Percentiles rank a stretch among this genome's conserved stretches.
Conservation (phyloP, 305 asterid genomes). For the Ilex paraguariensis region DNA sequence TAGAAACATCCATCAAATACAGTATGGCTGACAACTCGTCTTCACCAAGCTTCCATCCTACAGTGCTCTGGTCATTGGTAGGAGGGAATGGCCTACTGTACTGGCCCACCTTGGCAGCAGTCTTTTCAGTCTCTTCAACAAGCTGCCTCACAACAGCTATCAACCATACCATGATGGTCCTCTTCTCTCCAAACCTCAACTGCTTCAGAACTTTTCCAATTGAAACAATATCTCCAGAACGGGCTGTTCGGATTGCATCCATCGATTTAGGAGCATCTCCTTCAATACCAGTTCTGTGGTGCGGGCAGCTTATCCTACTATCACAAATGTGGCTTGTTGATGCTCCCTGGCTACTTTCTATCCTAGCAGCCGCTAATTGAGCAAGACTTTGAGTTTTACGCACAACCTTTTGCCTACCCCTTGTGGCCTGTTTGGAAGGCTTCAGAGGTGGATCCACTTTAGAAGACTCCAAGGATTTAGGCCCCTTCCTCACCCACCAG, state of each 20-base stretch:
- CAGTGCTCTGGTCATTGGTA: conserved; percentile 61
- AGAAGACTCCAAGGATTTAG: conserved; percentile 55
- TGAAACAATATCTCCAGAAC: conserved; percentile 55
- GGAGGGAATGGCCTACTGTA: conserved; percentile 53
- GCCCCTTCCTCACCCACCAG: conserved; percentile 92
- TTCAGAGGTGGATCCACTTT: conserved; percentile 87
- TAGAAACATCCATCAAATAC: conserved; percentile 81
- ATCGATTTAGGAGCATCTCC: conserved; percentile 48
- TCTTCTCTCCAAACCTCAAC: conserved; percentile 69
- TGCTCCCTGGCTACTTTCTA: conserved; percentile 99
- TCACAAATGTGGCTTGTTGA: conserved; percentile 96
- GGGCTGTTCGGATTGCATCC: conserved; percentile 44
- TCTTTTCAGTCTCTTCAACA: conserved; percentile 76
- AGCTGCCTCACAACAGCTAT: conserved; percentile 63
- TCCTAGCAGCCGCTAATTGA: conserved; percentile 90
- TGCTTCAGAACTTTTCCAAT: conserved; percentile 69
- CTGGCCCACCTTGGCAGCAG: conserved; percentile 57
- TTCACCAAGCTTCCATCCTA: conserved; percentile 87
- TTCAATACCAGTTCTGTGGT: conserved; percentile 59
- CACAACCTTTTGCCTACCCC: conserved; percentile 85
- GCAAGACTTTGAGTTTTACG: conserved; percentile 96
- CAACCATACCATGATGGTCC: conserved; percentile 67
- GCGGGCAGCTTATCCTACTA: conserved; percentile 73
- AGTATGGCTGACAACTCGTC: conserved; percentile 70
- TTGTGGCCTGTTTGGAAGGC: conserved; percentile 74